Base-by-base conservation (phyloP, 345 rosid species). In the Kandelia obovata region DNA sequence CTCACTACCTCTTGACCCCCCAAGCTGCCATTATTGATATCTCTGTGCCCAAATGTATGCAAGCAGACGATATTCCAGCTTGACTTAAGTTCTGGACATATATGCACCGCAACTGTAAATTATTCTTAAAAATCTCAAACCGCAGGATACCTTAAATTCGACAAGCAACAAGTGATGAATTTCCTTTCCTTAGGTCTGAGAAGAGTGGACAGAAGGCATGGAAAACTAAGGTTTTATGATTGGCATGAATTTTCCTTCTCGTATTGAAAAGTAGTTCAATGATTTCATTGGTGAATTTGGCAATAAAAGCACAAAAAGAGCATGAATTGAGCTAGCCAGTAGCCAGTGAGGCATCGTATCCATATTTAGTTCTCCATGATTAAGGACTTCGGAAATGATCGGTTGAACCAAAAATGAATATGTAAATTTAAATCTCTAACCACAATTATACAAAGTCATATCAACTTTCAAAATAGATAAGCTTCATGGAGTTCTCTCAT, bases 361-460 rank as follows among this genome's bases (percentile, higher is more conserved):
- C 65, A 34, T 63, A 73, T 32, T 61, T 58, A 47, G 39, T 34
- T 37, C 47, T 53, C n/a, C 53, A 63, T 64, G 53, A 17, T 66
- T 39, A 63, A 55, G 51, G 56, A 64, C 49, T 34, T 46, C 67
- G 56, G 31, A 35, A 6, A 69, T 16, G 67, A 34, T 63, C 58
- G 67, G 75, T 37, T 43, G 43, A 59, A 72, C 56, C 51, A 62
- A 64, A 28, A 75, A 69, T 55, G 28, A 13, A n/a, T 51, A 37
- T 30, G 26, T 30, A 61, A 16, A 68, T 55, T 8, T 57, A 55
- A 62, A 13, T 10, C 52, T n/a, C 30, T 62, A n/a, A 56, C 25
- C 11, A 25, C 11, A 25, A 31, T 61, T 46, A 32, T 46, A n/a
- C n/a, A 20, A 49, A 59, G 46, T 67, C 7, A 23, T 30, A 32